Evolutionary conservation across 352 stramenopile species (phyloP).

Genomic region (Thraustotheca clavata): DNA sequence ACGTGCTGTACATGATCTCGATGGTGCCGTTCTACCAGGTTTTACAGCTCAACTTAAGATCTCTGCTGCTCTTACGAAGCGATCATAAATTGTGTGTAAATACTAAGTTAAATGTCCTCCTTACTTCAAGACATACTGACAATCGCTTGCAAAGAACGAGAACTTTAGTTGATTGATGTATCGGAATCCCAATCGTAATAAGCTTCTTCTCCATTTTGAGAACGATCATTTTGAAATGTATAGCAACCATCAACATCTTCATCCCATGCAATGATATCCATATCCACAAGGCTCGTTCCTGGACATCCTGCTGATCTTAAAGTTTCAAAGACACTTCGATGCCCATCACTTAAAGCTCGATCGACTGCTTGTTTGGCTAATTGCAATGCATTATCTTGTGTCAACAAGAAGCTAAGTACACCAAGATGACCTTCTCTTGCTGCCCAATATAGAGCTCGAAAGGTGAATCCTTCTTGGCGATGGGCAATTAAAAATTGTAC

Average conservation of each 20-base stretch:
- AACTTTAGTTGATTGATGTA: not conserved
- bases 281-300: not conserved
- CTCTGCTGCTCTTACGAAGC: conserved; percentile 15
- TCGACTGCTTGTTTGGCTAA: not conserved
- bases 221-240: not conserved
- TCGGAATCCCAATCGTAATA: not conserved
- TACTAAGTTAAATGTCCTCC: not conserved
- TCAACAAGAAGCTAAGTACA: not conserved
- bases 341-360: not conserved
- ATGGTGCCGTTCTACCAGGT: conserved; percentile 28
- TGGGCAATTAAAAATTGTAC: not conserved
- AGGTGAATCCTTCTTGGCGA: not conserved
- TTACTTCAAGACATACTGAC: not conserved
- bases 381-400: not conserved
- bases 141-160: not conserved
- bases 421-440: not conserved
- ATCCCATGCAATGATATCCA: not conserved
- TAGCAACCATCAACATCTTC: not conserved
- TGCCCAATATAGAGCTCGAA: not conserved
- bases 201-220: not conserved
- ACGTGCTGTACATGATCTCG: conserved; percentile 67
- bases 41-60: conserved; percentile 20
- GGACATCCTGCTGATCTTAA: not conserved
- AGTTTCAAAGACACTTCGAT: not conserved
- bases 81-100: not conserved